Percentiles rank a stretch among this genome's conserved stretches.
Evolutionary conservation across 805 yeast genomes (phyloP).

Genomic region (Ogataea methylovora): DNA sequence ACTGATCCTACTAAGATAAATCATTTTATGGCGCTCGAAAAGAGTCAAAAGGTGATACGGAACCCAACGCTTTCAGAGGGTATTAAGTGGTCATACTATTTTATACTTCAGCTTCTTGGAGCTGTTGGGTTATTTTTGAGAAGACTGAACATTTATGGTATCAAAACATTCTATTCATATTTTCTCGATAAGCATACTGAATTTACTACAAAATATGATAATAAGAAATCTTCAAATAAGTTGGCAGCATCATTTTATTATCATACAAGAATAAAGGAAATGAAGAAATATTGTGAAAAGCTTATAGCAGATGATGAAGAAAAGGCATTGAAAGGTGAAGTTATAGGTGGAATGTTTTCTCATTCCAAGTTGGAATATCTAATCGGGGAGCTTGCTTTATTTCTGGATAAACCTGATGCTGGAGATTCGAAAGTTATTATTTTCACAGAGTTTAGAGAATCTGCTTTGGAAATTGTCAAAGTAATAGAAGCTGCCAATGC

Average conservation of each 20-base stretch:
- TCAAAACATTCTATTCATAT: constrained; percentile 65
- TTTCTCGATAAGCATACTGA: constrained; percentile 51
- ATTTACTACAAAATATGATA: constrained; percentile 48
- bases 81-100: constrained; percentile 64
- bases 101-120: constrained; percentile 52
- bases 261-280: constrained; percentile 36
- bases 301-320: constrained; percentile 26
- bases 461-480: constrained; percentile 81
- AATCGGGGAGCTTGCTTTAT: constrained; percentile 47
- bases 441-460: constrained; percentile 82
- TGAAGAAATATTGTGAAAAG: constrained; percentile 38
- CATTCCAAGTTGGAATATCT: constrained; percentile 70
- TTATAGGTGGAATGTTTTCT: constrained; percentile 30
- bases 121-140: constrained; percentile 67
- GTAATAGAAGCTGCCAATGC: constrained; percentile 38
- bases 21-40: constrained; percentile 64
- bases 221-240: constrained; percentile 55
- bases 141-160: constrained; percentile 74
- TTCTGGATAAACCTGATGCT: constrained; percentile 36
- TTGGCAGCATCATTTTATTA: constrained; percentile 55
- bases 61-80: constrained; percentile 59
- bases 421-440: constrained; percentile 69
- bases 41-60: constrained; percentile 47
- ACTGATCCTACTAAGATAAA: constrained; percentile 63
- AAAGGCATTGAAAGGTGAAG: constrained; percentile 10